Evolutionary conservation across 1,139 yeast species (phyloP).

Genomic region (Magnusiomyces tetraspermus): DNA sequence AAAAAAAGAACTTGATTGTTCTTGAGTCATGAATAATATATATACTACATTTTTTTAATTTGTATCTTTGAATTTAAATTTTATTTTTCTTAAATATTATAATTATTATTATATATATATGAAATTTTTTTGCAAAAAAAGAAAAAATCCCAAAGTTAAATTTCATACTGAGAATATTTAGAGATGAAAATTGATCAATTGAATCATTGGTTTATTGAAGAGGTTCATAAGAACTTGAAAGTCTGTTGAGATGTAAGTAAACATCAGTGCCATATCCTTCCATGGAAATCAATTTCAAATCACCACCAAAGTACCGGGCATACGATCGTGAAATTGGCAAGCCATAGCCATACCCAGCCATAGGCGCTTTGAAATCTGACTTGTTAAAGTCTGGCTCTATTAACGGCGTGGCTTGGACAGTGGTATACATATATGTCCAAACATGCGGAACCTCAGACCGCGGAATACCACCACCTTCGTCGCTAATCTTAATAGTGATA

Average conservation of each 20-base stretch:
- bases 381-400: constrained; percentile 46
- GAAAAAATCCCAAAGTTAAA: no score
- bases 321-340: constrained; percentile 77
- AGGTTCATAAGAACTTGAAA: constrained; percentile 43
- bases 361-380: constrained; percentile 70
- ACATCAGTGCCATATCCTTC: constrained; percentile 95
- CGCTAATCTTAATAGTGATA: constrained; percentile 84
- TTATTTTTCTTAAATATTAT: no score
- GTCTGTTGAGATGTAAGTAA: constrained; percentile 66
- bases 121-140: no score
- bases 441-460: constrained; percentile 74
- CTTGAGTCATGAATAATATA: no score
- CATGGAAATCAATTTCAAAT: constrained; percentile 76
- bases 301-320: constrained; percentile 89
- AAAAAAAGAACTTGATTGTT: background rate
- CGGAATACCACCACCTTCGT: constrained; percentile 92
- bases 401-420: constrained; percentile 66
- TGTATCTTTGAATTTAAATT: no score
- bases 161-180: no score
- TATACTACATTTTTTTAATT: no score
- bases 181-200: background rate
- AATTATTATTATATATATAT: no score
- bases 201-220: constrained; percentile 20
- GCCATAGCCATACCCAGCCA: constrained; percentile 94
- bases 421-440: constrained; percentile 88